Evolutionary conservation across 805 yeast species (phyloP), one percentile per base, ranked within the genome.

Genomic region (Metschnikowia borealis): DNA sequence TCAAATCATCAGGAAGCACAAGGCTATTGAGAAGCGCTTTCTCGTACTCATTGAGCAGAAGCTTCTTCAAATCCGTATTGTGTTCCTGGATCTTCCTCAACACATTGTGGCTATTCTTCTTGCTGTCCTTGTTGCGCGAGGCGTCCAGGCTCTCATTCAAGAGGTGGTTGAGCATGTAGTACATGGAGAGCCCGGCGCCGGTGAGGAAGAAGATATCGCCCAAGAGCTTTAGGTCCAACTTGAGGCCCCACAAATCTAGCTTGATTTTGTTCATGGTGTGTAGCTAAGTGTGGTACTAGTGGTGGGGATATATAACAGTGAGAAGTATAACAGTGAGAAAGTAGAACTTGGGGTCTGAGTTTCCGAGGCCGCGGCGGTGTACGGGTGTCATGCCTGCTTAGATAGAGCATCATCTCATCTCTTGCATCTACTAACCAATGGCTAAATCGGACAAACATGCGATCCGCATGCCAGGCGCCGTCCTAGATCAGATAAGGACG

Each of bases 1-100:
- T 75, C 39, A 94, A 87, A 51, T 90, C 97, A 2, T 82, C 84
- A 0, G 98, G 96, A 1, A 89, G 80, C 6, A 94, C 84, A 29
- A 92, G 87, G 13, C 87, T 82, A 13, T 86, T 82, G 50, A 94
- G 69, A 1, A 94, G 79, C n/a, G 81, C 73, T 54, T 81, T 80
- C 64, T 94, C 99, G 65, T 94, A 91, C 49, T 77, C 80, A 57
- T 82, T 85, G 38, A 88, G 73, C 7, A 74, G 77, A 8, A 84
- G 63, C 35, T 72, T 72, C 48, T 77, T 69, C 29, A 77, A 70
- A 0, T 72, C 75, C 0, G 97, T 96, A 57, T 85, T 81, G 10
- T 77, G 64, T 17, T 68, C 49, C 50, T 68, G 73, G 26, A 73
- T 53, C 43, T 64, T 65, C 51, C 66, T 70, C 48, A 73, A 63